Percentiles rank a stretch among this genome's conserved stretches.
phyloP scores from a whole-genome alignment of 2,329 filamentous ascomycete genomes.

The Sporothrix protearum region DNA sequence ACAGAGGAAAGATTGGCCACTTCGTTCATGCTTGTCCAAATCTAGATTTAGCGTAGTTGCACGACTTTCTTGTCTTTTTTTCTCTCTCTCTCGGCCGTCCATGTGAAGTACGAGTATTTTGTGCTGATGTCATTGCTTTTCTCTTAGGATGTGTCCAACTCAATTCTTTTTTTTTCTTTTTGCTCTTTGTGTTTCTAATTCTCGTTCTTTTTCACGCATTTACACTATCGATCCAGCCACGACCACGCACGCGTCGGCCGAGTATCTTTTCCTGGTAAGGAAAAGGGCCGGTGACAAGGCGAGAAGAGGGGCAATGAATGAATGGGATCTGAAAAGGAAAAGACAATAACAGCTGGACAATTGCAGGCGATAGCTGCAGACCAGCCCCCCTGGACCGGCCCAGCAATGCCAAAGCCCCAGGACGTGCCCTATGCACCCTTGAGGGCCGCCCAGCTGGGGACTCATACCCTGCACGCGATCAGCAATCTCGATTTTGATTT shows the following conservation, averaged over 20 bases:
- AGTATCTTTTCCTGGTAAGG: background rate
- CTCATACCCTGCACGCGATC: background rate
- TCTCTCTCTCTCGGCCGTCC: background rate
- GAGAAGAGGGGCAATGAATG: background rate
- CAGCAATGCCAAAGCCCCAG: too few relatives aligned
- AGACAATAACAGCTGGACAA: background rate
- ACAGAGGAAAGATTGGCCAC: background rate
- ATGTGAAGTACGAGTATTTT: background rate
- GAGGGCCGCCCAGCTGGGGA: background rate
- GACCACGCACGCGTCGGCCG: background rate
- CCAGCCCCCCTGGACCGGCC: background rate
- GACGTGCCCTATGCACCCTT: background rate
- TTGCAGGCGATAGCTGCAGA: background rate
- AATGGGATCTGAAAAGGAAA: too few relatives aligned
- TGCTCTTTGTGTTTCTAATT: background rate
- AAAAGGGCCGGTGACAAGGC: slow-evolving; percentile 4
- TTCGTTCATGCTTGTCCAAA: background rate
- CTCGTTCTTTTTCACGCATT: background rate
- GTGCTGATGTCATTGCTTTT: background rate
- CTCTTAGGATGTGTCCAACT: background rate
- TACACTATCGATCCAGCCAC: background rate
- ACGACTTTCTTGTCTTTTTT: background rate
- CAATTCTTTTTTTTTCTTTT: background rate
- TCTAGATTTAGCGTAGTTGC: background rate
- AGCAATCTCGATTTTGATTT: background rate